Base-by-base conservation (phyloP, 805 yeast genomes). In the Kockiozyma suomiensis region DNA sequence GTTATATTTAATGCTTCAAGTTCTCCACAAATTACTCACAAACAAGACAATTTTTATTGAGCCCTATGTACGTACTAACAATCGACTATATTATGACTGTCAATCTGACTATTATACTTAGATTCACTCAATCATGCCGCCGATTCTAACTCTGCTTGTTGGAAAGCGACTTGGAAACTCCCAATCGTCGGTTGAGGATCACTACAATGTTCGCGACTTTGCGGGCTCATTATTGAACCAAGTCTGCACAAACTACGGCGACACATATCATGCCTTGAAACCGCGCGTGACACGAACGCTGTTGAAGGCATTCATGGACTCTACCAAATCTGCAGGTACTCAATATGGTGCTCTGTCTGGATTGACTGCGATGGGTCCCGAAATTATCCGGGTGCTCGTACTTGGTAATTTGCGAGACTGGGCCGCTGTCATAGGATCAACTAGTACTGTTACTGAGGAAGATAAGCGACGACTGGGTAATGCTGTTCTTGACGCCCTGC, bases 61-160 rank as follows among this genome's bases (percentile, higher is more conserved):
- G 67, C 99, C 98, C 10, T 65, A 65, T 32, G 59, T 59, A 50
- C n/a, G 62, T 56, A 37, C n/a, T 26, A 2, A 19, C 25, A 21
- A 4, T 37, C 13, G 33, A n/a, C 13, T 21, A 26, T 15, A 19
- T 25, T 19, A 13, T 4, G 1, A 13, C 26, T 21, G 10, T 3
- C 1, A 13, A 33, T 32, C 17, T 13, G 21, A 46, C 45, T 26
- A 1, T 35, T 4, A 4, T 3, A 5, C 35, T 5, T 93, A 93
- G 70, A 90, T 94, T 48, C 99, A 96, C 76, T 93, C 97, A 0
- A 77, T 94, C 67, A 90, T 94, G 89, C 99, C 99, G n/a, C 90
- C 97, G 62, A 86, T 94, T 35, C 79, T 94, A 66, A 94, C 99
- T 0, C 79, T 93, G 21, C 79, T 94, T 46, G 80, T 94, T 51